Evolutionary conservation across 2,329 filamentous ascomycete genomes (phyloP), one percentile per base, ranked within the genome.

Genomic region (Nemania diffusa): DNA sequence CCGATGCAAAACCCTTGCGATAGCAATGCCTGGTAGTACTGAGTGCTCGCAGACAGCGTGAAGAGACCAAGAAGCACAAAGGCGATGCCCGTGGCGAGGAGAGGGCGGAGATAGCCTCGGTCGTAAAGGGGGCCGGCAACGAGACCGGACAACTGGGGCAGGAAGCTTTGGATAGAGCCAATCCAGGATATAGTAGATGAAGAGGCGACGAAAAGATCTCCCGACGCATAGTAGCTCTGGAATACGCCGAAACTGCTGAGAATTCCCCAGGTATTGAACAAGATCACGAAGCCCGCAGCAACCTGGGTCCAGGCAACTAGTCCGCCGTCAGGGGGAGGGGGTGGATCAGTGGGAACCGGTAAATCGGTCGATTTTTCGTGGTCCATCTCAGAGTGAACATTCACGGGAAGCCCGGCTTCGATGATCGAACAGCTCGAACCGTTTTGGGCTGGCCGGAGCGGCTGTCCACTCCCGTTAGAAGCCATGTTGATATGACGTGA

Each of bases 121-220:
- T 64, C 65, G 22, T 34, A 64, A 1, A 57, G 15, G 2, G 61
- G 51, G 0, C 81, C 80, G 1, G 78, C 26, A 34, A n/a, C 70
- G 15, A 81, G 72, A 20, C 81, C 74, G 0, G 67, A 64, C 3
- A 72, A 61, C 42, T 72, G 74, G 7, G 27, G 50, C 5, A 82
- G 72, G 57, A 80, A 82, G 0, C 74, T 74, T 60, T 82, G 80
- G 2, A 81, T 74, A 1, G 80, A 78, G 11, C 81, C 81, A 34
- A 83, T 80, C 81, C 81, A 83, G 9, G 81, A 78, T n/a, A 83
- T 80, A 34, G 73, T 71, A 0, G 80, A 80, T 1, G 84, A 81
- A 0, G 82, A 75, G 20, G 79, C 75, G 1, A 73, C 62, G 27
- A 68, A 73, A 32, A 73, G 67, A 50, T 78, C 75, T 27, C 82